Base-by-base conservation (phyloP, 306 rosid species). In the Prunus persica region DNA sequence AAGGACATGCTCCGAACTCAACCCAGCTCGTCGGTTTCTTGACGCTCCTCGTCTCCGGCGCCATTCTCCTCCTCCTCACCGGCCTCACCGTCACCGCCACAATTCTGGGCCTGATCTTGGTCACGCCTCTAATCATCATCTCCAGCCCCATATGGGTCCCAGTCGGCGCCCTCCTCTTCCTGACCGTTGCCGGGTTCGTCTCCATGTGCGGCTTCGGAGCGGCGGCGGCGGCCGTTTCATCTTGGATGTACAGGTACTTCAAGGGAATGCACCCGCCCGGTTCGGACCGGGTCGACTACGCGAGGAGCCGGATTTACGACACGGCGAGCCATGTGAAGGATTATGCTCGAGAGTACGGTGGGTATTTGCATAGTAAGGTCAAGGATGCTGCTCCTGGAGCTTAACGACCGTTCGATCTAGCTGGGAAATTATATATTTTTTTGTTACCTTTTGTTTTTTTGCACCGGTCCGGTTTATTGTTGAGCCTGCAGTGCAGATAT, bases 301-400 rank as follows among this genome's bases (percentile, higher is more conserved):
- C 98, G 0, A 79, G 97, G 66, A 84, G 71, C 84, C 78, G 97
- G 70, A 86, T 95, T 68, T 92, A 85, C 49, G 91, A 90, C 70
- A 92, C 98, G 1, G 98, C 97, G 1, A 71, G 75, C 57, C 96
- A 93, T 8, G 98, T 93, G 8, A 93, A 90, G 83, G 98, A 93
- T 55, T 91, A 85, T 63, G 98, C 98, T 0, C 79, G 82, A 55
- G 97, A 94, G 81, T 94, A 90, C 27, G 98, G 97, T 24, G 97
- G 89, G 10, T 90, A 89, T 74, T 88, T 92, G 83, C 95, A 94
- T 56, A 81, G 84, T 63, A 92, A 88, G 84, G 92, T 82, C 0
- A 95, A 89, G 74, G 98, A 92, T 68, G 97, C 96, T 0, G 97
- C 98, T 2, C 97, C 98, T 0, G 97, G 97, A 2, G 97, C 98